Percentiles rank a stretch among this genome's conserved stretches.
phyloP scores from a whole-genome alignment of 768 basidiomycete genomes.

The Paxillus rubicundulus region DNA sequence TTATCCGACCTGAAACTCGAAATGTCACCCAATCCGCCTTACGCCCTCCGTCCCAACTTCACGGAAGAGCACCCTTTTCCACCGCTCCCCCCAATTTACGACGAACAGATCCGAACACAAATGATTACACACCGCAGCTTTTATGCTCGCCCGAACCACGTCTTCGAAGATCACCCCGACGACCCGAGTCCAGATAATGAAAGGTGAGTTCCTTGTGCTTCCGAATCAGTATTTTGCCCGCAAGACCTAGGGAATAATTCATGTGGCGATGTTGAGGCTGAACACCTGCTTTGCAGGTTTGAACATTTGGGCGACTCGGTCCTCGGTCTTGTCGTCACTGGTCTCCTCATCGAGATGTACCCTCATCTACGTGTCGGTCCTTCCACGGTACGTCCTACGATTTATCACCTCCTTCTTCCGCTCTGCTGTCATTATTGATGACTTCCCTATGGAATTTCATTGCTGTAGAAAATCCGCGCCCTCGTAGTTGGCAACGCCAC shows the following conservation, averaged over 20 bases:
- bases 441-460: no score
- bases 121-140: constrained; percentile 78
- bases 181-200: constrained; percentile 84
- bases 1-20: background rate
- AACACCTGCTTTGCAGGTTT: constrained; percentile 39
- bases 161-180: constrained; percentile 71
- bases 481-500: constrained; percentile 73
- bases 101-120: constrained; percentile 44
- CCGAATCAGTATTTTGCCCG: background rate
- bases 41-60: constrained; percentile 30
- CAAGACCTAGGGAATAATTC: background rate
- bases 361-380: constrained; percentile 76
- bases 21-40: constrained; percentile 6
- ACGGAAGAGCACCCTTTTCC: constrained; percentile 40
- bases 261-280: background rate
- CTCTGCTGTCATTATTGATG: background rate
- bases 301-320: constrained; percentile 80
- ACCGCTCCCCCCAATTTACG: constrained; percentile 54
- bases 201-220: constrained; percentile 45
- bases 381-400: constrained; percentile 52
- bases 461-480: constrained; percentile 69
- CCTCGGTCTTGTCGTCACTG: constrained; percentile 64
- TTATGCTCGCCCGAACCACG: constrained; percentile 64
- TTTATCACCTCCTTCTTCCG: background rate
- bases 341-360: constrained; percentile 58